Percentiles rank a stretch among this genome's conserved stretches.
These are phyloP conservation scores for Kodamaea sp. DNA, from an alignment of 1,139 yeast species.

Conservation along the genomic window DNA sequence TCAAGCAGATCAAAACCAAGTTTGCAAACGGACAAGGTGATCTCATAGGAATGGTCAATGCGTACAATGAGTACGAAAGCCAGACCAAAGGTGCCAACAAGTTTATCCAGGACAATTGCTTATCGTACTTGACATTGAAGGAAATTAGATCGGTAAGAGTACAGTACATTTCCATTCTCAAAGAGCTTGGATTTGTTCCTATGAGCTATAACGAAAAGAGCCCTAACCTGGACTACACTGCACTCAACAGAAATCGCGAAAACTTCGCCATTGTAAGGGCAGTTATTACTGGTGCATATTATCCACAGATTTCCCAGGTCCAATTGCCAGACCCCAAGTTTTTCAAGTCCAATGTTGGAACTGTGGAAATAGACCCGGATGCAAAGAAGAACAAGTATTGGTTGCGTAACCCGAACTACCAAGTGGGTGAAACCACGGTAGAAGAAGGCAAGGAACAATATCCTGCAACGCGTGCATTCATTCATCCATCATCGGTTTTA, in stretches of 20 bases:
- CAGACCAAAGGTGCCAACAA: slow-evolving; percentile 24
- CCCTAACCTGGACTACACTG: slow-evolving; percentile 17
- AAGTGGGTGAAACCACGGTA: neutral
- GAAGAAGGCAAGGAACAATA: slow-evolving; percentile 12
- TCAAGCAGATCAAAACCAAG: slow-evolving; percentile 51
- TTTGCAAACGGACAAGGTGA: slow-evolving; percentile 62
- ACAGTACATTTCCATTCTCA: slow-evolving; percentile 67
- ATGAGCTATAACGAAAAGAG: slow-evolving; percentile 33
- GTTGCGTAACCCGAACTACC: slow-evolving; percentile 55
- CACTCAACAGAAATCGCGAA: slow-evolving; percentile 48
- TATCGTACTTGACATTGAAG: slow-evolving; percentile 65
- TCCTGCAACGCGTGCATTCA: slow-evolving; percentile 69
- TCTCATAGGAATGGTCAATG: slow-evolving; percentile 61
- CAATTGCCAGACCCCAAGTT: slow-evolving; percentile 81
- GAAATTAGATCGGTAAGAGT: slow-evolving; percentile 71
- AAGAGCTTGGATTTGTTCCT: slow-evolving; percentile 77
- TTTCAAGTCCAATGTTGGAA: slow-evolving; percentile 69
- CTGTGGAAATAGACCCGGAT: slow-evolving; percentile 83
- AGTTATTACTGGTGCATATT: slow-evolving; percentile 74
- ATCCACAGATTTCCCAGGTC: slow-evolving; percentile 80
- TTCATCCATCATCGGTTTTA: slow-evolving; percentile 80
- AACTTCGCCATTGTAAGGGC: slow-evolving; percentile 61
- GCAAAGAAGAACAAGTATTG: slow-evolving; percentile 72
- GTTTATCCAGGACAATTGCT: slow-evolving; percentile 60
- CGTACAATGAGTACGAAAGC: slow-evolving; percentile 54